Conservation (phyloP, 2,329 filamentous ascomycete species). For the Samsoniella hepiali region DNA sequence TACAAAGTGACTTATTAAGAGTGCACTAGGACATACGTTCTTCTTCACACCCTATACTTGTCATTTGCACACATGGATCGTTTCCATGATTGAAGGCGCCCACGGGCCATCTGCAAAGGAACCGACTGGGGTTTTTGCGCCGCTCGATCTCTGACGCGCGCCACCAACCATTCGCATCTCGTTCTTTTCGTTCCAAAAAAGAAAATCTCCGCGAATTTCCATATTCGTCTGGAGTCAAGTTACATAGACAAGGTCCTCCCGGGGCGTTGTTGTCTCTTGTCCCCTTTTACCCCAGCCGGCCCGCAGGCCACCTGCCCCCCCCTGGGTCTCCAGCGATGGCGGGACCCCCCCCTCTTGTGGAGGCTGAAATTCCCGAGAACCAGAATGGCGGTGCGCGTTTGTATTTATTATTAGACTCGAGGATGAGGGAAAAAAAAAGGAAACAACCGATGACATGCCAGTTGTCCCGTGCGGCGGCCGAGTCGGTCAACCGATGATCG, state of each 20-base stretch:
- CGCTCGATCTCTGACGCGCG: not conserved
- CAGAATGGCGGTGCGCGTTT: not conserved
- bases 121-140: not conserved
- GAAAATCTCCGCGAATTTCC: not conserved
- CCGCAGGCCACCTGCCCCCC: not conserved
- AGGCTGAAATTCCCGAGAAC: not conserved
- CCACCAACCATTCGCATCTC: not conserved
- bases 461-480: not conserved
- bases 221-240: not conserved
- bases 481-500: not conserved
- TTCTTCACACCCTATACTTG: not conserved
- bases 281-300: not conserved
- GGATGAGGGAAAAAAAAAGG: not conserved
- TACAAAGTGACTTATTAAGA: too few species aligned
- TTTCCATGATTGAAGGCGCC: not conserved
- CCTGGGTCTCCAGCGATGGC: not conserved
- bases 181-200: not conserved
- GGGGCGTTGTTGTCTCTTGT: slow-evolving; percentile 14
- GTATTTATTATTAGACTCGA: not conserved
- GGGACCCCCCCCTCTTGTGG: not conserved
- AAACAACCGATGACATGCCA: not conserved
- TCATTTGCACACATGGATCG: not conserved
- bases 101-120: not conserved
- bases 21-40: too few species aligned
- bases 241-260: not conserved